Evolutionary conservation across 768 basidiomycete genomes (phyloP), one percentile per base, ranked within the genome.

Genomic region (Tephrocybe rancida): DNA sequence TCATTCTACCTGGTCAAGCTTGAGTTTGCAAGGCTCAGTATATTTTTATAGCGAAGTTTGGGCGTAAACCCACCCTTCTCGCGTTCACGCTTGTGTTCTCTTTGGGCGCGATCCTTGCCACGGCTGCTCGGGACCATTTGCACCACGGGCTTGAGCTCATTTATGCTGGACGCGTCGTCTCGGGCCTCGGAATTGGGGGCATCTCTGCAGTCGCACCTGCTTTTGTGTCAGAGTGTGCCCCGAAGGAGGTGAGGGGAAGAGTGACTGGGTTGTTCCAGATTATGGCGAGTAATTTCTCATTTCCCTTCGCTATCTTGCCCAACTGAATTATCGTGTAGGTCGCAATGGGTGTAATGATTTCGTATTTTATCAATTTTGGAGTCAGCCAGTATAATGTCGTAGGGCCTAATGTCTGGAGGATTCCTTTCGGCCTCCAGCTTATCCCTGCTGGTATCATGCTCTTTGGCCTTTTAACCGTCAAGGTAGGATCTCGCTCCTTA

Each of bases 181-280:
- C 87, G n/a, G 92, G 92, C 39, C 27, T 92, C 26, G 92, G 92
- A 19, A 87, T 94, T 45, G 93, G 93, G 54, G 87, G 79, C 10
- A 91, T 94, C 60, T 91, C 76, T 10, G 84, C 86, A 24, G 87
- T 93, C 3, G 84, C 91, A 1, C 94, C 93, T 5, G 85, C 91
- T 0, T 95, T 84, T 63, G 92, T 94, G 18, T 87, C 89, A 11
- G 94, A 95, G 69, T 92, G 91, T 68, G 79, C 86, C 1, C 94
- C 93, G 7, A 95, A 92, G 65, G 79, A 90, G 25, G 88, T 92
- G 3, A 86, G 93, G 54, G 92, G 92, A 8, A 79, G 88, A 35
- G 89, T 93, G 59, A 92, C 90, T 0, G 92, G 92, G 22, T 59
- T 88, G 25, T 94, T 93, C 78, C 92, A 94, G 66, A 83, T 95